Conservation (phyloP, 179 eudicot species). For the Beta macrorhiza region DNA sequence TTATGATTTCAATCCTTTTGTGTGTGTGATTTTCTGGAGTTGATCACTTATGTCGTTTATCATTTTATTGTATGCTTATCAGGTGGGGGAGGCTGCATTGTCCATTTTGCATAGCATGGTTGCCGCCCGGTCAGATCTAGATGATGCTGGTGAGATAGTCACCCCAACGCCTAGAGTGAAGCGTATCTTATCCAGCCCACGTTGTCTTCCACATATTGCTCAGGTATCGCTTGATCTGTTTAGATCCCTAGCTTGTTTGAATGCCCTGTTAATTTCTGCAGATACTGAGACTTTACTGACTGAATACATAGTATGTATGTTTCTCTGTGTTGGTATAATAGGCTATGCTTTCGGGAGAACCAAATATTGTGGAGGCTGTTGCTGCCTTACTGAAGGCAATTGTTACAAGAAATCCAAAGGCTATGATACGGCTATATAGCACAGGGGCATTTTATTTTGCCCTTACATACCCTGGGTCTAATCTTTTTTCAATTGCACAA, state of each 20-base stretch:
- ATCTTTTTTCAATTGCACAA: conserved; percentile 87
- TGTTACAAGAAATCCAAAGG: conserved; percentile 95
- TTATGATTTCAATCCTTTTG: no score
- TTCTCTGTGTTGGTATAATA: conserved; percentile 29
- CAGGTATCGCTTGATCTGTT: conserved; percentile 49
- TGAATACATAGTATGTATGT: neutral
- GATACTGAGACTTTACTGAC: neutral
- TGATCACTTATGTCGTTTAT: neutral
- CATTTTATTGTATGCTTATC: conserved; percentile 1
- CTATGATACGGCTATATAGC: conserved; percentile 88
- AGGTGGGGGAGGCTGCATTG: conserved; percentile 94
- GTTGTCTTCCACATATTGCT: conserved; percentile 96
- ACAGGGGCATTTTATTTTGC: conserved; percentile 98
- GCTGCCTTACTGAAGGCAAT: conserved; percentile 89
- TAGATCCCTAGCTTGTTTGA: neutral
- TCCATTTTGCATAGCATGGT: conserved; percentile 96
- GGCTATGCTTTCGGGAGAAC: conserved; percentile 99
- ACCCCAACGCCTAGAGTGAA: conserved; percentile 98
- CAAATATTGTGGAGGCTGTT: conserved; percentile 88
- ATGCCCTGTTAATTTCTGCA: neutral
- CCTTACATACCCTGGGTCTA: conserved; percentile 98
- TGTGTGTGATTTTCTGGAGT: neutral
- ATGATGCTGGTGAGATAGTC: conserved; percentile 99
- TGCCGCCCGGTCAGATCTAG: conserved; percentile 93
- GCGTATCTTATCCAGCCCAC: conserved; percentile 90